A percentile compares a stretch with the other conserved stretches of the same genome.
phyloP scores from a whole-genome alignment of 2,329 filamentous ascomycete genomes.

The Balansia obtecta region DNA sequence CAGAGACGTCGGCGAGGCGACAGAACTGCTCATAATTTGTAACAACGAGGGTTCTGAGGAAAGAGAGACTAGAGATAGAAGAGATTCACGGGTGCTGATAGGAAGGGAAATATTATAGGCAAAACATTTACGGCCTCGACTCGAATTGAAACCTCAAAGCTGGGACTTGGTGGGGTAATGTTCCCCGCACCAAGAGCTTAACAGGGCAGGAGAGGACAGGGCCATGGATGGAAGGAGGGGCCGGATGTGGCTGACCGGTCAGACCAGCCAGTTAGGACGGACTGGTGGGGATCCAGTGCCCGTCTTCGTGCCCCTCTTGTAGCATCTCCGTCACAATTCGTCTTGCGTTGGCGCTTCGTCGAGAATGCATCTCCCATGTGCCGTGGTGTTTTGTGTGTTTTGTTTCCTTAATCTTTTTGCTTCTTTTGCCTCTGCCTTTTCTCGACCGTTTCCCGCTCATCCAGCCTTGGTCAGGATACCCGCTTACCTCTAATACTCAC shows the following conservation, averaged over 20 bases:
- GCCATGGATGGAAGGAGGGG: too few relatives aligned
- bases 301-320: too few relatives aligned
- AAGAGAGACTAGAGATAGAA: neutral
- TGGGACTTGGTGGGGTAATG: neutral
- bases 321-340: slow-evolving; percentile 1
- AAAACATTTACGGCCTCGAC: neutral
- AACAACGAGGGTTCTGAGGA: neutral
- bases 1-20: too few relatives aligned
- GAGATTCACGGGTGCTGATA: too few relatives aligned
- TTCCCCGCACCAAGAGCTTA: neutral
- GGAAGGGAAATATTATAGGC: neutral
- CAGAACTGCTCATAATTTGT: too few relatives aligned
- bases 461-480: too few relatives aligned
- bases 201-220: too few relatives aligned
- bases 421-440: neutral
- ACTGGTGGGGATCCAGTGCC: neutral
- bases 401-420: neutral
- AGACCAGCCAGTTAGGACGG: neutral
- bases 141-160: too few relatives aligned
- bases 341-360: neutral
- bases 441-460: too few relatives aligned
- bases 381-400: neutral
- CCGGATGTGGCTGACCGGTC: too few relatives aligned
- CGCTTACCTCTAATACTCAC: too few relatives aligned
- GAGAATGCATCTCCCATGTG: neutral